Conservation (phyloP, 805 yeast species). For the Wickerhamiella dianesei region DNA sequence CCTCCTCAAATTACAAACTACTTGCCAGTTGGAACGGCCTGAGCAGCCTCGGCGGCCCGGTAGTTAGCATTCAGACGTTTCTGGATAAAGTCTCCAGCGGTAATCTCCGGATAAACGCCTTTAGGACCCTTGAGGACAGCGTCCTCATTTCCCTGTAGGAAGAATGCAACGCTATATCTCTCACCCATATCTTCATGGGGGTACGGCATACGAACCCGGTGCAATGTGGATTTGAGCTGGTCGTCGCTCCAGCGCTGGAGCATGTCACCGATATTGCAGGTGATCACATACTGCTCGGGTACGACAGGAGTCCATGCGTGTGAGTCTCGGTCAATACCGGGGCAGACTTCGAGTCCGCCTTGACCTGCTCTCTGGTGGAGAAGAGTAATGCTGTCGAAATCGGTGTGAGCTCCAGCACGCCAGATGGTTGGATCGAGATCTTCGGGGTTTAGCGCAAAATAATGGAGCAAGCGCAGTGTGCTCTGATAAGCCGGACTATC, state of each 20-base stretch:
- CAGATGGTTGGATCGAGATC: constrained; percentile 8
- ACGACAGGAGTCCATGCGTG: constrained; percentile 11
- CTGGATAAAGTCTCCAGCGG: constrained; percentile 8
- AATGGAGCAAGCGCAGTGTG: constrained; percentile 13
- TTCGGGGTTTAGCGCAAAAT: constrained; percentile 4
- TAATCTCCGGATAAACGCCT: constrained; percentile 7
- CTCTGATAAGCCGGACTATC: constrained; percentile 7
- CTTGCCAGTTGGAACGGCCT: background rate
- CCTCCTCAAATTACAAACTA: background rate
- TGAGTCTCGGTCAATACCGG: constrained; percentile 7
- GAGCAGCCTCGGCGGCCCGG: background rate
- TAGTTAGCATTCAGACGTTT: constrained; percentile 11
- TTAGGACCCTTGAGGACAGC: constrained; percentile 8
- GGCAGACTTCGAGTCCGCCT: constrained; percentile 14
- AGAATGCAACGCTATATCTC: constrained; percentile 11
- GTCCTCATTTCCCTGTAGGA: constrained; percentile 13
- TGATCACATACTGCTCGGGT: constrained; percentile 8
- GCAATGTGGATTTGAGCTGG: constrained; percentile 10
- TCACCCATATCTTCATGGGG: constrained; percentile 6
- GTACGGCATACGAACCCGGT: constrained; percentile 11
- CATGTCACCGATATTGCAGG: constrained; percentile 16
- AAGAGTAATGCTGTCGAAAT: constrained; percentile 9
- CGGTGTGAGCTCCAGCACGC: constrained; percentile 16
- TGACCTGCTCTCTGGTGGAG: constrained; percentile 13
- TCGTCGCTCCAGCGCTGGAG: constrained; percentile 14